Evolutionary conservation across 2,329 filamentous ascomycete species (phyloP).

Genomic region (Aciculosporium take): DNA sequence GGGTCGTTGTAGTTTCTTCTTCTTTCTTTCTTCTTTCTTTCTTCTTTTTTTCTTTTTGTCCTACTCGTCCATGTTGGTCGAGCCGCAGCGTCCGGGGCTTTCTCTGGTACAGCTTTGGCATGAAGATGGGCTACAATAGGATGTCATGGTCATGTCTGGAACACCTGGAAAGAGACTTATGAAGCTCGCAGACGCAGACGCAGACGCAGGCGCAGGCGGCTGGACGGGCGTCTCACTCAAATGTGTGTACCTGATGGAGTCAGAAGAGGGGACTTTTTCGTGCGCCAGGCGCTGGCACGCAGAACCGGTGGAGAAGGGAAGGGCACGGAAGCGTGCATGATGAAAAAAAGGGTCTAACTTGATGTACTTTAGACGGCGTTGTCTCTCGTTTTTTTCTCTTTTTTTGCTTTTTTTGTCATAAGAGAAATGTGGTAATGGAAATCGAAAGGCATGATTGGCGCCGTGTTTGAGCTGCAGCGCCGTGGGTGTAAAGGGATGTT

Average conservation of each 20-base stretch:
- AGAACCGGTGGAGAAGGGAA: slow-evolving; percentile 12
- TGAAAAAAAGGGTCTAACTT: slow-evolving; percentile 23
- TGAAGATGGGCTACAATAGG: not conserved
- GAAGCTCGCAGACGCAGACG: slow-evolving; percentile 5
- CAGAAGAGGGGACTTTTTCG: too few relatives aligned
- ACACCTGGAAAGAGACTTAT: not conserved
- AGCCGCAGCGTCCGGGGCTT: slow-evolving; percentile 7
- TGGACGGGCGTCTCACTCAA: slow-evolving; percentile 9
- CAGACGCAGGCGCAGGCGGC: too few relatives aligned
- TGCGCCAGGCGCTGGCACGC: slow-evolving; percentile 22
- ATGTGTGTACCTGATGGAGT: slow-evolving; percentile 23
- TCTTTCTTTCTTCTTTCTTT: not conserved
- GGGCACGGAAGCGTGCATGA: slow-evolving; percentile 21
- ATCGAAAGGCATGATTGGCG: slow-evolving; percentile 4
- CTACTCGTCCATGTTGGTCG: slow-evolving; percentile 10
- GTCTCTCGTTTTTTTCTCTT: slow-evolving; percentile 4
- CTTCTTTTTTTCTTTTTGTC: slow-evolving; percentile 6
- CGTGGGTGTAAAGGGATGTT: too few relatives aligned
- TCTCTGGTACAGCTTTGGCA: slow-evolving; percentile 9
- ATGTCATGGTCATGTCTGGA: not conserved
- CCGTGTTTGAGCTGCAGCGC: too few relatives aligned
- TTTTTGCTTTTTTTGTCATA: slow-evolving; percentile 9
- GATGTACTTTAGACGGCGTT: slow-evolving; percentile 29
- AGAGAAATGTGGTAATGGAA: slow-evolving; percentile 28
- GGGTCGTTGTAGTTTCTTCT: not conserved